These are phyloP conservation scores for Jacaranda copaia DNA, from an alignment of 257 asterid species.

Conservation along the genomic window DNA sequence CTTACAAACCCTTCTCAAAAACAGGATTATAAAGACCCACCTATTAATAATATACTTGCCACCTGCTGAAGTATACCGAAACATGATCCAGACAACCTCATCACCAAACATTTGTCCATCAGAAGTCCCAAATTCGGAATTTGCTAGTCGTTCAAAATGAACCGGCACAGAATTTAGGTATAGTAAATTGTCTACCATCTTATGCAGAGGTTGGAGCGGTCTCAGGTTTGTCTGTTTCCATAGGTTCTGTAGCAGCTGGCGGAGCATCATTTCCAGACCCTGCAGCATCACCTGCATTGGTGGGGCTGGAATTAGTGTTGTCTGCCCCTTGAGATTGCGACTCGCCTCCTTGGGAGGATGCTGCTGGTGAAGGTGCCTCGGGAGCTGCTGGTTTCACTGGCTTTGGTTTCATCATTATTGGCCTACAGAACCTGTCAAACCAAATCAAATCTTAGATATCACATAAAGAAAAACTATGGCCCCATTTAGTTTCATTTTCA, in stretches of 20 bases:
- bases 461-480: neutral
- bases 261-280: constrained; percentile 50
- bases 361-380: constrained; percentile 61
- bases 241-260: constrained; percentile 57
- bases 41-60: constrained; percentile 20
- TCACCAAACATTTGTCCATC: constrained; percentile 25
- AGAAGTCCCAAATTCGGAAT: constrained; percentile 16
- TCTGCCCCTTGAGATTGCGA: constrained; percentile 57
- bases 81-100: constrained; percentile 13
- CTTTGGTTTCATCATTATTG: constrained; percentile 85
- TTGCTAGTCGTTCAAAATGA: constrained; percentile 26
- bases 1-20: constrained; percentile 48
- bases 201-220: constrained; percentile 35
- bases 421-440: constrained; percentile 74
- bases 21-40: constrained; percentile 40
- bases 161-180: neutral
- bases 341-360: constrained; percentile 64
- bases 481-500: too few species aligned
- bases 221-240: constrained; percentile 76
- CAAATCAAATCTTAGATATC: neutral
- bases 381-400: constrained; percentile 81
- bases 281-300: constrained; percentile 35
- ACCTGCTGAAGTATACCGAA: constrained; percentile 18
- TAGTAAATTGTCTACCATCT: neutral
- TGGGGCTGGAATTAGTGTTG: constrained; percentile 36